These are phyloP conservation scores for Amanita exitialis DNA, from an alignment of 768 basidiomycete genomes.

Conservation along the genomic window DNA sequence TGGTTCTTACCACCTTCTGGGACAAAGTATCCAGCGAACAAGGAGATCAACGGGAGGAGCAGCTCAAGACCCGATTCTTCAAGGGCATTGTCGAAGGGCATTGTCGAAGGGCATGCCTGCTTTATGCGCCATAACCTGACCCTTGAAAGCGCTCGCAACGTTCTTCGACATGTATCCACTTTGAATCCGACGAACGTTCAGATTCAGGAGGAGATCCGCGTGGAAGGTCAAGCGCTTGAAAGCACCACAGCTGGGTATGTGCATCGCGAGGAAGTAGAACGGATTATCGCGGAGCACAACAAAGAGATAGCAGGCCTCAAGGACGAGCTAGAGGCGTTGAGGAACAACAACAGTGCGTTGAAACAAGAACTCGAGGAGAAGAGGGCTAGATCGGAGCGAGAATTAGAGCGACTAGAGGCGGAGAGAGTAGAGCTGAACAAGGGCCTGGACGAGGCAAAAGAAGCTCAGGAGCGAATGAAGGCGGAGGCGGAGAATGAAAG, in stretches of 20 bases:
- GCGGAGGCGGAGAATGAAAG: no score
- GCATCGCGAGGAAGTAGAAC: background rate
- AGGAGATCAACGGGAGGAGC: background rate
- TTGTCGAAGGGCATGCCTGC: background rate
- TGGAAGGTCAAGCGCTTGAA: background rate
- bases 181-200: background rate
- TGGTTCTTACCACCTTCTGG: background rate
- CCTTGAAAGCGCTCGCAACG: background rate
- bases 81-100: background rate
- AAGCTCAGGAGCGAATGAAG: no score
- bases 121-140: background rate
- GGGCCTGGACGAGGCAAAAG: background rate
- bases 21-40: background rate
- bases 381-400: background rate
- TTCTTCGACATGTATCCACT: background rate
- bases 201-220: background rate
- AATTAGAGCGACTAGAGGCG: background rate
- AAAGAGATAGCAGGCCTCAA: background rate
- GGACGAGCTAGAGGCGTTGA: background rate
- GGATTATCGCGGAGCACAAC: background rate
- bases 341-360: background rate
- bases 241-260: no score
- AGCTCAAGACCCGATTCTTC: background rate
- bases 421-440: background rate
- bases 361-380: background rate